Evolutionary conservation across 2,329 filamentous ascomycete species (phyloP).

Genomic region (Penicillium expansum): DNA sequence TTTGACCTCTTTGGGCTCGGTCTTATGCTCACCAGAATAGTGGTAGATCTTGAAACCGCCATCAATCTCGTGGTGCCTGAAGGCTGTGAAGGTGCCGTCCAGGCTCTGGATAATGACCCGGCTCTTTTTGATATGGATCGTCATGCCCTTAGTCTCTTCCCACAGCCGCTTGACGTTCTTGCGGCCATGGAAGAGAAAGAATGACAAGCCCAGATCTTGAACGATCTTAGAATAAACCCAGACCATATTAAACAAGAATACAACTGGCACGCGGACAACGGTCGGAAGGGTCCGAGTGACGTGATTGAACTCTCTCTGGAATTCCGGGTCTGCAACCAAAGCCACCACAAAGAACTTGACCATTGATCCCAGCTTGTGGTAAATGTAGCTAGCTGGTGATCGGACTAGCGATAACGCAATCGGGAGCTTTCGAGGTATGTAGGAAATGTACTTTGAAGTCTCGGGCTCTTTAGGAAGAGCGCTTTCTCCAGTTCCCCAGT

Average conservation of each 20-base stretch:
- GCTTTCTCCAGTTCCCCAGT: conserved; percentile 29
- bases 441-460: conserved; percentile 30
- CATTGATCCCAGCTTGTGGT: conserved; percentile 44
- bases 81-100: conserved; percentile 51
- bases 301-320: conserved; percentile 51
- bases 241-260: conserved; percentile 45
- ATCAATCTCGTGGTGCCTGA: conserved; percentile 42
- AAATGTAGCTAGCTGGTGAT: conserved; percentile 40
- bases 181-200: conserved; percentile 51
- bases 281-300: conserved; percentile 38
- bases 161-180: conserved; percentile 49
- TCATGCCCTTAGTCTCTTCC: conserved; percentile 50
- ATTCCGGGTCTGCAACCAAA: conserved; percentile 53
- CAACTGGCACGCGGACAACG: conserved; percentile 37
- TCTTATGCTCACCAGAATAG: conserved; percentile 42
- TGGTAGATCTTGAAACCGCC: conserved; percentile 44
- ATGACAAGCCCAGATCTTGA: conserved; percentile 47
- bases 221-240: conserved; percentile 49
- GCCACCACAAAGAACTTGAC: conserved; percentile 52
- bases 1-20: conserved; percentile 45
- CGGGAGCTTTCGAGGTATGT: conserved; percentile 27
- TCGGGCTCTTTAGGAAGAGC: conserved; percentile 25
- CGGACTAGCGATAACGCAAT: conserved; percentile 26
- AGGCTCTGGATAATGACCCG: conserved; percentile 49
- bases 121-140: conserved; percentile 48